Conservation (phyloP, 1,284 basidiomycete genomes). For the Rhodotorula sp. region DNA sequence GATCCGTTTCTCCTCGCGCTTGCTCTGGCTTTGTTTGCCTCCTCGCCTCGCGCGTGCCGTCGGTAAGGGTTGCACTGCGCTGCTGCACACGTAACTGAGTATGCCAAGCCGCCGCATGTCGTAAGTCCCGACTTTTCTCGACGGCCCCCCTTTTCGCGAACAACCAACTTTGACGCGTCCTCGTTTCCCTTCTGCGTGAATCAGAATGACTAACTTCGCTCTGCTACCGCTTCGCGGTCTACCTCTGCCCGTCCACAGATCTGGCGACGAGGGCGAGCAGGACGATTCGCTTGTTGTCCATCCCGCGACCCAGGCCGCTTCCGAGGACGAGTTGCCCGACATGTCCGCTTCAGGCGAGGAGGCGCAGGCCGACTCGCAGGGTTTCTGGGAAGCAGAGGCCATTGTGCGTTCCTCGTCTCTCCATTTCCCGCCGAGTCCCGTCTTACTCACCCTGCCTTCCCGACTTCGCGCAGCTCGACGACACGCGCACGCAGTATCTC, state of each 20-base stretch:
- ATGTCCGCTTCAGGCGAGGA: background rate
- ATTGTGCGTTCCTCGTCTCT: constrained; percentile 10
- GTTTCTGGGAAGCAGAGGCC: constrained; percentile 28
- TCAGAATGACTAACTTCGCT: background rate
- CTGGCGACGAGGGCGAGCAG: background rate
- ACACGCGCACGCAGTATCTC: constrained; percentile 10
- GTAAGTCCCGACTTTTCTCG: background rate
- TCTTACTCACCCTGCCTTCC: background rate
- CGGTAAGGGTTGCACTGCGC: background rate
- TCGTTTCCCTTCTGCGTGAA: background rate
- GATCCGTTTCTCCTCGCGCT: background rate
- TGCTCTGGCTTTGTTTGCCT: background rate
- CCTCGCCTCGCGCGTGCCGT: background rate
- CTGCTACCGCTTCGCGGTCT: background rate
- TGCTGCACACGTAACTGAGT: background rate
- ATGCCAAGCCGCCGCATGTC: background rate
- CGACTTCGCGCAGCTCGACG: constrained; percentile 21
- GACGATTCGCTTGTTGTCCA: constrained; percentile 30
- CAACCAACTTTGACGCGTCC: background rate
- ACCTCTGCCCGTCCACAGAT: background rate
- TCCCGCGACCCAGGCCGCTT: constrained; percentile 16
- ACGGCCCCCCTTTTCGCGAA: background rate
- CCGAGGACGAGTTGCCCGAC: background rate
- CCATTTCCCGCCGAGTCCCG: fast-evolving
- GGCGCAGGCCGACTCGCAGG: constrained; percentile 17